Evolutionary conservation across 1,284 basidiomycete genomes (phyloP), one percentile per base, ranked within the genome.

Genomic region (Fomitopsis schrenkii): DNA sequence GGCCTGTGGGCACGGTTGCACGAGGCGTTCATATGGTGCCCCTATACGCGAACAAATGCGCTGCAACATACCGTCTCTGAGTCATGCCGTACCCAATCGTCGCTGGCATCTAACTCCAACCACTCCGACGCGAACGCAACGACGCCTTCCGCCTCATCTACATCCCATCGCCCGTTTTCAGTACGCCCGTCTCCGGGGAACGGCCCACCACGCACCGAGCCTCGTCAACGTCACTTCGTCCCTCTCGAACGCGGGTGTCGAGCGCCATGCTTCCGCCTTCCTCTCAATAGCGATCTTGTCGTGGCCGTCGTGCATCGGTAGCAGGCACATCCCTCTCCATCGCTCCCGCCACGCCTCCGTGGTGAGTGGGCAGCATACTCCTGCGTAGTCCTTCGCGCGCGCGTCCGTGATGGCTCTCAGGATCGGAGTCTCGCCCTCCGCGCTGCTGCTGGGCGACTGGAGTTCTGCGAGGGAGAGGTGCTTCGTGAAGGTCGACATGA

Each of bases 11-110:
- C 22, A 22, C 22, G 22, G 22, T n/a, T 54, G 56, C 19, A 55
- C 19, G 38, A 19, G 12, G 54, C 17, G 42, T 46, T 56, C 33
- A 45, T 4, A 8, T 17, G 6, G 3, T 26, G 6, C 12, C 45
- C 44, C 44, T 45, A 7, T 5, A 14, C 28, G 28, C 10, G 30
- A 15, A 15, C 26, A 26, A 33, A 22, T 12, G 10, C n/a, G n/a
- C 22, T 14, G 28, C 9, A 3, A 48, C 89, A 74, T 74, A 95
- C 94, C 61, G 97, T 90, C 77, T 98, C 97, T 57, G 95, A 91
- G 72, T 99, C 97, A 68, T 97, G 93, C 52, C 97, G 87, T 62
- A 99, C 91, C 79, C 96, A 96, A 71, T 96, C 94, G 75, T 98
- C 95, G 1, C 84, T 79, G 12, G 94, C 90, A 76, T 99, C 97